Percentiles rank a stretch among this genome's conserved stretches.
These are phyloP conservation scores for Schoenoplectus triqueter DNA, from an alignment of 202 grass and related monocot species.

Conservation along the genomic window DNA sequence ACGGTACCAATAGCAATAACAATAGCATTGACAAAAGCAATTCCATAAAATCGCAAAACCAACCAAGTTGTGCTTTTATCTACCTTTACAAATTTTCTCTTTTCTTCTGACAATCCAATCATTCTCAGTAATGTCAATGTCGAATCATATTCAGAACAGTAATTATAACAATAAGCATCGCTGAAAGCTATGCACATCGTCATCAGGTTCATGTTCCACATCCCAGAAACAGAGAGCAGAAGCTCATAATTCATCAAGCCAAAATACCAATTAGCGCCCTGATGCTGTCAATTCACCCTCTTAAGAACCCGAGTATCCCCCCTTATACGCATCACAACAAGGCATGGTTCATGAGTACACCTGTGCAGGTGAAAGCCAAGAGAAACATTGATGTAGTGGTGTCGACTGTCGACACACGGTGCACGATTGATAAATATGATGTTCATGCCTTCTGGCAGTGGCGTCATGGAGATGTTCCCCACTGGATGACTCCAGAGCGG, in stretches of 20 bases:
- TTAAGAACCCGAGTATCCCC: conserved; percentile 7
- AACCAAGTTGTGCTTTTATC: conserved; percentile 22
- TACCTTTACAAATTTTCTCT: conserved; percentile 21
- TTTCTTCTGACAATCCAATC: conserved; percentile 1
- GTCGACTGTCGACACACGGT: conserved; percentile 25
- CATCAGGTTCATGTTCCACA: neutral
- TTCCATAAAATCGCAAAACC: neutral
- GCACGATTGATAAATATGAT: conserved; percentile 32
- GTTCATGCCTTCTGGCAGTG: conserved; percentile 27
- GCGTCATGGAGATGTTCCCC: conserved; percentile 35
- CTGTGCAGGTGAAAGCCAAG: neutral
- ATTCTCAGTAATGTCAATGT: neutral
- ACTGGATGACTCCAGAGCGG: conserved; percentile 19
- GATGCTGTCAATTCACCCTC: conserved; percentile 20
- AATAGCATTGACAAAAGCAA: neutral
- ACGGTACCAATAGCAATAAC: neutral
- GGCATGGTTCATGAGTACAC: conserved; percentile 39
- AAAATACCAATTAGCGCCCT: neutral
- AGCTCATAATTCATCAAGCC: neutral
- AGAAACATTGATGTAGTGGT: conserved; percentile 3
- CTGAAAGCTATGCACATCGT: neutral
- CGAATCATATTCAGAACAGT: neutral
- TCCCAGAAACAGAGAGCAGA: neutral
- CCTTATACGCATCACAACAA: conserved; percentile 7
- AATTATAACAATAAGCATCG: neutral